Base-by-base conservation (phyloP, 1,284 basidiomycete species). In the Ustilago hordei region DNA sequence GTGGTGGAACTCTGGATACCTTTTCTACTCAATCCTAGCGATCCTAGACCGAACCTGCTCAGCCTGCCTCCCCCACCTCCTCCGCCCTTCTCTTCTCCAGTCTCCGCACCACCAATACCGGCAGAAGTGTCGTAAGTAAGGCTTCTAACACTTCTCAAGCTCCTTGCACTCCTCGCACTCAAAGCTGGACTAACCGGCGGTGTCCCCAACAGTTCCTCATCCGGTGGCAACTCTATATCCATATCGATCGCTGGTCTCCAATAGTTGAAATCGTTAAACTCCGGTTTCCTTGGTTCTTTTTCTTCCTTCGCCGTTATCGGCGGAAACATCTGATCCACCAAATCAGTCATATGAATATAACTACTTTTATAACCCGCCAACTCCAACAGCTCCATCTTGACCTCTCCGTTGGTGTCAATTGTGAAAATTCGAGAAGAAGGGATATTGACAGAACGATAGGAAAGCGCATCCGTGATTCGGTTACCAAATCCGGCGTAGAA, bases 401-500 rank as follows among this genome's bases (percentile, higher is more conserved):
- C 95, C 82, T 97, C 95, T 7, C 97, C 95, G 39, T 91, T 90
- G 31, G 93, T 93, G 86, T 99, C 96, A 75, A 99, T 99, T 0
- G 97, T 99, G 84, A 99, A 99, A 84, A 99, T 99, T 63, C 95
- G 90, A 15, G 94, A 92, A 72, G 94, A 95, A 1, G 95, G 94
- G 35, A 99, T 91, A 82, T 95, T 95, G 69, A 99, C 97, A 75
- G 92, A 94, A 19, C 97, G 91, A 87, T 99, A 99, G 34, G 94
- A 95, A 75, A 99, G 89, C 0, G 97, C 97, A 87, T 99, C 97
- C 4, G 97, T 99, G 80, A 99, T 98, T 12, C 97, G 91, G 85
- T 99, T 99, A 4, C 97, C 97, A 86, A 99, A 99, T 2, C 97
- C 97, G 52, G 95, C 94, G 85, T 96, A 99, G 88, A 99, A 99